Evolutionary conservation across 2,329 filamentous ascomycete genomes (phyloP).

Genomic region (Bipolaris gigantea): DNA sequence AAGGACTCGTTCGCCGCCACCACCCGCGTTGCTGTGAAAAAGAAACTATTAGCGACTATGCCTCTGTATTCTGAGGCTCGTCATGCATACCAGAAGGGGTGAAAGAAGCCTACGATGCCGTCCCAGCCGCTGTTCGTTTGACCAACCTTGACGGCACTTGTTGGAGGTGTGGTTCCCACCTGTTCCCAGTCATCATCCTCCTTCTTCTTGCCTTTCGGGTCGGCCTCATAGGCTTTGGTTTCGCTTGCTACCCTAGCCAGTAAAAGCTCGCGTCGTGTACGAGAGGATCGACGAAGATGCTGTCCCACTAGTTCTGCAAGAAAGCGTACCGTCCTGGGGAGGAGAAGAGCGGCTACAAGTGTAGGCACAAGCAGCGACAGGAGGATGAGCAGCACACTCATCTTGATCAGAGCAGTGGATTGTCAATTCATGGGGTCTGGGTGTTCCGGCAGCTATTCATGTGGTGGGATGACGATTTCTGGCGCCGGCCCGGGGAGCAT

Average conservation of each 20-base stretch:
- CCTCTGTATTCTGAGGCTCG: background rate
- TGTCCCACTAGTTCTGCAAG: slow-evolving; percentile 33
- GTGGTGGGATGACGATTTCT: slow-evolving; percentile 33
- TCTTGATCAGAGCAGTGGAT: slow-evolving; percentile 19
- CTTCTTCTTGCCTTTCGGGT: slow-evolving; percentile 19
- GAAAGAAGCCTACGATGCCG: slow-evolving; percentile 92
- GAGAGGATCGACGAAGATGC: slow-evolving; percentile 37
- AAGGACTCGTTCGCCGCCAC: slow-evolving; percentile 91
- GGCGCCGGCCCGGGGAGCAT: slow-evolving; percentile 20
- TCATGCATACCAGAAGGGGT: slow-evolving; percentile 81
- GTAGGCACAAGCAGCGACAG: slow-evolving; percentile 33
- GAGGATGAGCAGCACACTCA: slow-evolving; percentile 30
- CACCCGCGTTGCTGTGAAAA: slow-evolving; percentile 79
- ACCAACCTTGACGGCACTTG: slow-evolving; percentile 49
- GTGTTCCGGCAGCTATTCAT: slow-evolving; percentile 19
- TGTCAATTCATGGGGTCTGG: slow-evolving; percentile 12
- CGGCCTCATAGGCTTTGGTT: slow-evolving; percentile 27
- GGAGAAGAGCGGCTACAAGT: slow-evolving; percentile 26
- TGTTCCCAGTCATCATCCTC: slow-evolving; percentile 72
- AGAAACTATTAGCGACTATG: slow-evolving; percentile 19
- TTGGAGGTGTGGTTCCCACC: slow-evolving; percentile 58
- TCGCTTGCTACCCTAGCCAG: slow-evolving; percentile 38
- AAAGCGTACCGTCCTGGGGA: slow-evolving; percentile 33
- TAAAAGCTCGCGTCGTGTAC: slow-evolving; percentile 38
- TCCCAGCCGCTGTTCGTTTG: slow-evolving; percentile 66